Conservation (phyloP, 257 asterid genomes). For the Echites panduratus region DNA sequence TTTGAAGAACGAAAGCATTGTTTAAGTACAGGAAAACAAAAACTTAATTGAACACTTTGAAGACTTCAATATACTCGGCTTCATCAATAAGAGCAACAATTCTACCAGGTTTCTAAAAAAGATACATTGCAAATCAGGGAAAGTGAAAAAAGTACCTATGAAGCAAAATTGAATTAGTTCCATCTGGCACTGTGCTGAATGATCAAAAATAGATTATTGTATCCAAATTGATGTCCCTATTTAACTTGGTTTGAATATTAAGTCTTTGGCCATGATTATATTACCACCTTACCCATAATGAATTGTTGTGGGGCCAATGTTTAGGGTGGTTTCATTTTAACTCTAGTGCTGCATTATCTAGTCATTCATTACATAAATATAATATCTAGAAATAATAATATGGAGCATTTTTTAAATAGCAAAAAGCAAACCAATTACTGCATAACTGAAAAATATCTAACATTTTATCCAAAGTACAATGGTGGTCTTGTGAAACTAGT, state of each 20-base stretch:
- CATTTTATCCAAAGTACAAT: too few species aligned
- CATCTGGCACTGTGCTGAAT: neutral
- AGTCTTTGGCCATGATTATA: neutral
- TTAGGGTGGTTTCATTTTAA: neutral
- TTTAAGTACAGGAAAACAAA: too few species aligned
- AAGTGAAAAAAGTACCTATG: neutral
- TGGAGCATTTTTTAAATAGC: too few species aligned
- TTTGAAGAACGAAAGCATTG: constrained; percentile 11
- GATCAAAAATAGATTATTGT: too few species aligned
- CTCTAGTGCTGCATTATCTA: too few species aligned
- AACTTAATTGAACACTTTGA: constrained; percentile 8
- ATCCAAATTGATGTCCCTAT: neutral
- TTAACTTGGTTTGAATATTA: neutral
- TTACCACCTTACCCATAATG: neutral
- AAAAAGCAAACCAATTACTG: too few species aligned
- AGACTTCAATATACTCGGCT: constrained; percentile 61
- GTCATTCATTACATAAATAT: too few species aligned
- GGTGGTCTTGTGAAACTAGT: too few species aligned
- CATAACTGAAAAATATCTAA: too few species aligned
- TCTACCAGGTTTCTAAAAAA: constrained; percentile 99
- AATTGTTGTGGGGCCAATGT: neutral
- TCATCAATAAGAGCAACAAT: constrained; percentile 90
- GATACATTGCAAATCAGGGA: too few species aligned
- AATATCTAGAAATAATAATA: too few species aligned
- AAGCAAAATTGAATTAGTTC: neutral